A percentile compares a stretch with the other conserved stretches of the same genome.
phyloP scores from a whole-genome alignment of 306 rosid genomes.

The Herpetospermum pedunculosum region DNA sequence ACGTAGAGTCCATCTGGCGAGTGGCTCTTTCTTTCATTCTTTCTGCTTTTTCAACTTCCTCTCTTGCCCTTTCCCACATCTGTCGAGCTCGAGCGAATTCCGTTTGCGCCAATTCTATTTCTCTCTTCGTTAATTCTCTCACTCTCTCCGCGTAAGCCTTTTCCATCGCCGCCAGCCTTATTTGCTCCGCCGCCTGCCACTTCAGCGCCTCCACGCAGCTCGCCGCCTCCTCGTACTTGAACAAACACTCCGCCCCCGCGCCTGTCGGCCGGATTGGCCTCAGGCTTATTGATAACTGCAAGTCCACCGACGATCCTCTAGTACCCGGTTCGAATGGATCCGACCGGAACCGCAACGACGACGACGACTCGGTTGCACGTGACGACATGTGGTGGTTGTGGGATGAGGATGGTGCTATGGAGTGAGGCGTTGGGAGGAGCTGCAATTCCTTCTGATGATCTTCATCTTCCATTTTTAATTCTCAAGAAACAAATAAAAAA shows the following conservation, averaged over 20 bases:
- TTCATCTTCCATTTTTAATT: conserved; percentile 70
- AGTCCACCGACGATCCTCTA: conserved; percentile 48
- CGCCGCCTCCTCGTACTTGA: conserved; percentile 12
- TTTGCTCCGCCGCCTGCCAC: conserved; percentile 97
- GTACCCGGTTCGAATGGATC: neutral
- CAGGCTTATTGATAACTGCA: conserved; percentile 73
- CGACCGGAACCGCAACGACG: conserved; percentile 40
- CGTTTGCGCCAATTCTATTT: conserved; percentile 89
- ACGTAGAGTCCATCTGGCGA: conserved; percentile 43
- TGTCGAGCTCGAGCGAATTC: conserved; percentile 84
- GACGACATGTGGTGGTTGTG: conserved; percentile 20
- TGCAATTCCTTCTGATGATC: conserved; percentile 67
- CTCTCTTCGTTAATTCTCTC: conserved; percentile 71
- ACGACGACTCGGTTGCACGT: conserved; percentile 27
- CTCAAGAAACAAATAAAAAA: neutral
- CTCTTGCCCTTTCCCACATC: conserved; percentile 92
- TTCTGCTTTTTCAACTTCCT: conserved; percentile 76
- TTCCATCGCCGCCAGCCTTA: conserved; percentile 82
- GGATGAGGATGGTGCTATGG: conserved; percentile 15
- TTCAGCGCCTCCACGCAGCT: conserved; percentile 53
- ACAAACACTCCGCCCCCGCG: conserved; percentile 5
- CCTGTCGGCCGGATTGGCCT: conserved; percentile 24
- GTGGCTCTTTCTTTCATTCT: conserved; percentile 69
- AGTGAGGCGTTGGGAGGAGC: conserved; percentile 53
- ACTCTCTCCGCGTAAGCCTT: conserved; percentile 88